Conservation (phyloP, 2,329 filamentous ascomycete genomes). For the Lachnellula hyalina region DNA sequence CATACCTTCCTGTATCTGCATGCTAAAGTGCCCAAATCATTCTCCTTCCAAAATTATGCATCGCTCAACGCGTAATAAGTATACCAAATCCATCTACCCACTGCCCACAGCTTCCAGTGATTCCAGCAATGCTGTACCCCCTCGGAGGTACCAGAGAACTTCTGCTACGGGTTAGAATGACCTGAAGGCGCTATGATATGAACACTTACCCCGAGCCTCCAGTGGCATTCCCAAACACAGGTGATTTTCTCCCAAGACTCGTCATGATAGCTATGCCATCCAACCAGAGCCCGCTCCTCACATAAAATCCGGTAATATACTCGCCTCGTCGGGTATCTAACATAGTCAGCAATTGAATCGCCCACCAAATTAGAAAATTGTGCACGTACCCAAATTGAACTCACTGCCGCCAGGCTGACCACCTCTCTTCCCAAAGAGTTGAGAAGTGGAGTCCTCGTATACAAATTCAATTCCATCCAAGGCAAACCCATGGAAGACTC, state of each 20-base stretch:
- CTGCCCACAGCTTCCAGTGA: constrained; percentile 72
- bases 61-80: constrained; percentile 63
- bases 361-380: constrained; percentile 1
- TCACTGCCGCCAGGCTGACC: constrained; percentile 64
- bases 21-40: constrained; percentile 2
- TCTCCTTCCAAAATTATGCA: neutral
- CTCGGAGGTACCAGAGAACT: constrained; percentile 83
- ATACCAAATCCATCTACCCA: constrained; percentile 86
- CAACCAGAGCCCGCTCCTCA: constrained; percentile 76
- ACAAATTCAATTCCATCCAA: constrained; percentile 87
- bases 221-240: constrained; percentile 73
- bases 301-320: constrained; percentile 77
- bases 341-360: constrained; percentile 3
- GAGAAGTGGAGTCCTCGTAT: constrained; percentile 79
- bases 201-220: constrained; percentile 75
- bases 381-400: constrained; percentile 67
- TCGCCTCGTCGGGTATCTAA: constrained; percentile 79
- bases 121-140: constrained; percentile 82
- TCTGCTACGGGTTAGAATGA: constrained; percentile 42
- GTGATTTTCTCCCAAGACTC: constrained; percentile 78
- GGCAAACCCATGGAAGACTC: constrained; percentile 70
- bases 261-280: constrained; percentile 89
- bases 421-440: constrained; percentile 79
- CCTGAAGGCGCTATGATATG: neutral
- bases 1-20: neutral